Base-by-base conservation (phyloP, 371 early-diverging fungal species). In the Capniomyces stellatus region DNA sequence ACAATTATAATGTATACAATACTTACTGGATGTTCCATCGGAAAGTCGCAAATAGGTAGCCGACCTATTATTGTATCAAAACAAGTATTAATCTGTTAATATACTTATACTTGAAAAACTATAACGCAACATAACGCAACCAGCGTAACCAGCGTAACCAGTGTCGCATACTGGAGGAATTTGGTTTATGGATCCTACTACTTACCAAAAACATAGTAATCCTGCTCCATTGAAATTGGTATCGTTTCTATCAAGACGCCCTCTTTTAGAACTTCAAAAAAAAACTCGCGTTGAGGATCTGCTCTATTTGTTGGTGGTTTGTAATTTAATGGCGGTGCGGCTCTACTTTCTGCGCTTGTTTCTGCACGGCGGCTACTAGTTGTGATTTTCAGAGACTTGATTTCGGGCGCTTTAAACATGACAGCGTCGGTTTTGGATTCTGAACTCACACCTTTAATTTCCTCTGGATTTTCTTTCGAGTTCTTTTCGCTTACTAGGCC, bases 11-110 rank as follows among this genome's bases (percentile, higher is more conserved):
- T 13, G 2, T 24, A 25, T 18, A 23, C 18, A 27, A 22, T 25
- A 27, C 19, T 29, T 51, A 51, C 51, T 19, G 43, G 54, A 47
- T 54, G 54, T 13, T 54, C 54, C 12, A 54, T 22, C 8, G 41
- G 21, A 15, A 54, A 6, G 25, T 54, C 54, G 25, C 54, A 54
- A 42, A 29, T 54, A 6, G 54, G 54, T 6, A 54, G 25, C 4
- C 54, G 3, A 10, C 54, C 54, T 54, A 54, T 35, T 35, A 10
- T 10, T 6, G 15, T 35, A 6, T 15, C 35, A 15, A 35, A 10
- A 35, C 6, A 10, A 35, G 6, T 35, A 35, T 15, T 10, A 6
- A 10, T 10, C 35, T 35, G 6, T 35, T 10, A 35, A 35, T 15
- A 10, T 35, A 35, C 6, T 15, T 10, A 10, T 15, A 35, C 15